These are phyloP conservation scores for Scytalidium sp. DNA, from an alignment of 2,329 filamentous ascomycete species.

Conservation along the genomic window DNA sequence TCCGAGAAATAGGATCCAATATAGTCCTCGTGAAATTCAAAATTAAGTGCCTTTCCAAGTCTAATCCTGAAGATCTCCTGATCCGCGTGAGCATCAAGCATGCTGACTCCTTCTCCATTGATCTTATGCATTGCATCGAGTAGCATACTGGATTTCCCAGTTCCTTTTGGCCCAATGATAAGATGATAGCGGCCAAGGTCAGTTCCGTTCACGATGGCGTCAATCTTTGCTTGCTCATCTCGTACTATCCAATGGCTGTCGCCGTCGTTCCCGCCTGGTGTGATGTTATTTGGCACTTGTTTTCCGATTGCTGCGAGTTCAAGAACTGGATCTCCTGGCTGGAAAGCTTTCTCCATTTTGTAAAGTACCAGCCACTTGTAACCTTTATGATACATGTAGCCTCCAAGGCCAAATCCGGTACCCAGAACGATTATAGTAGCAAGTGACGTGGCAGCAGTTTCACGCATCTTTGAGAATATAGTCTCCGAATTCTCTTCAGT, in stretches of 20 bases:
- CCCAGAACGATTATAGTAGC: conserved; percentile 72
- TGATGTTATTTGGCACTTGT: conserved; percentile 43
- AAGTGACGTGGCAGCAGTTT: conserved; percentile 72
- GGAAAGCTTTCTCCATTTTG: conserved; percentile 91
- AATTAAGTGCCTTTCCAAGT: conserved; percentile 90
- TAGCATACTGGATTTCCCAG: conserved; percentile 95
- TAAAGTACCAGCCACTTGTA: conserved; percentile 90
- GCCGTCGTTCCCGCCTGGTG: conserved; percentile 29
- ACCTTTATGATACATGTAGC: conserved; percentile 73
- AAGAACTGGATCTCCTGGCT: conserved; percentile 85
- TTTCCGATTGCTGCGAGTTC: conserved; percentile 70
- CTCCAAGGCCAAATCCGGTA: conserved; percentile 61
- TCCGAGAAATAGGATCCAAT: conserved; percentile 97
- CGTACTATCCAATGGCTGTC: conserved; percentile 74
- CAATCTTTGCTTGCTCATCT: conserved; percentile 76
- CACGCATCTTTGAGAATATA: conserved; percentile 58
- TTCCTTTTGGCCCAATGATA: conserved; percentile 91
- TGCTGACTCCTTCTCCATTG: conserved; percentile 82
- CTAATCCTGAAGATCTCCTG: conserved; percentile 92
- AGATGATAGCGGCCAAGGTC: conserved; percentile 83
- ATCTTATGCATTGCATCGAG: conserved; percentile 93
- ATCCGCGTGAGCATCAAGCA: conserved; percentile 96
- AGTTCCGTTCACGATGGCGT: conserved; percentile 75
- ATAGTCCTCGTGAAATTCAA: conserved; percentile 96
- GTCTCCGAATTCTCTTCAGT: conserved; percentile 15